phyloP scores from a whole-genome alignment of 2,329 filamentous ascomycete genomes.

The Phyllosticta citriasiana region DNA sequence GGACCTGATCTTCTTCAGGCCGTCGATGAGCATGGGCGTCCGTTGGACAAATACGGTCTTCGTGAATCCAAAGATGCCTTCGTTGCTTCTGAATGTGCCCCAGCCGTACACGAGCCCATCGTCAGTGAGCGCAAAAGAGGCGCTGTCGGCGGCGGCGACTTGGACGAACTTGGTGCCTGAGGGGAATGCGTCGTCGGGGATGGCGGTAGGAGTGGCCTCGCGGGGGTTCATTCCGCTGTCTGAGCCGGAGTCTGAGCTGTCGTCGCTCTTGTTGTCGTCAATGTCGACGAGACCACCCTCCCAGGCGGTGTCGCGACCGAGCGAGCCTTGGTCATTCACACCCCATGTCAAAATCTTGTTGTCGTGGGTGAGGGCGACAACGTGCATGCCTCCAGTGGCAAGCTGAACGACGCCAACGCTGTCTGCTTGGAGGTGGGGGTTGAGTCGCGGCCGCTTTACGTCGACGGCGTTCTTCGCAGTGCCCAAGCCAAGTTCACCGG shows the following conservation, averaged over 20 bases:
- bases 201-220: conserved; percentile 56
- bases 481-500: conserved; percentile 76
- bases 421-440: conserved; percentile 47
- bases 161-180: conserved; percentile 55
- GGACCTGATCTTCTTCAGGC: conserved; percentile 55
- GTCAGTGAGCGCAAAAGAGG: conserved; percentile 65
- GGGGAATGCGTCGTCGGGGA: conserved; percentile 47
- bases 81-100: conserved; percentile 69
- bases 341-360: conserved; percentile 81
- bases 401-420: conserved; percentile 61
- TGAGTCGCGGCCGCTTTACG: conserved; percentile 64
- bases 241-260: conserved; percentile 39
- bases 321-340: conserved; percentile 74
- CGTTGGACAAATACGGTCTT: conserved; percentile 30
- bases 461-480: conserved; percentile 55
- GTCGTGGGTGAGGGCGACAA: conserved; percentile 63
- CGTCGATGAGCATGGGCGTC: conserved; percentile 46
- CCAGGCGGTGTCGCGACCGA: conserved; percentile 64
- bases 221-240: conserved; percentile 59
- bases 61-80: conserved; percentile 56
- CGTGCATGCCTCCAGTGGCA: conserved; percentile 75
- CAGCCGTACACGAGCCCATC: conserved; percentile 71
- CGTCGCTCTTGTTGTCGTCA: conserved; percentile 43
- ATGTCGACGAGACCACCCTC: conserved; percentile 51
- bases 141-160: conserved; percentile 63